Percentiles rank a stretch among this genome's conserved stretches.
Conservation (phyloP, 768 basidiomycete species). For the Rhizopogon rudus region DNA sequence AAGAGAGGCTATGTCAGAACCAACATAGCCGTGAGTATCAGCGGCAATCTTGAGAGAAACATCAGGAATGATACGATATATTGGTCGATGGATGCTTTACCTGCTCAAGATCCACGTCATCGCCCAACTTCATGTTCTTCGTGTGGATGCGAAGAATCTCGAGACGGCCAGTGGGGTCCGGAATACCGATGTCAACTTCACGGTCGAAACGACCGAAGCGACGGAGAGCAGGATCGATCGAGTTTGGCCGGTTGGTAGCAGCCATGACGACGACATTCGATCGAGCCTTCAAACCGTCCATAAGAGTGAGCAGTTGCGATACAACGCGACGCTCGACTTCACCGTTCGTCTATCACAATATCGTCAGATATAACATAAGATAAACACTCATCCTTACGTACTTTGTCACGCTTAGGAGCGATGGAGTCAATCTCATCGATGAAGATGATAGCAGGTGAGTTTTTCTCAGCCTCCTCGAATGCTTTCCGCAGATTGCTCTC, state of each 20-base stretch:
- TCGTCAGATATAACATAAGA: constrained; percentile 6
- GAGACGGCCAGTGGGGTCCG: constrained; percentile 97
- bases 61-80: not conserved
- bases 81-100: constrained; percentile 28
- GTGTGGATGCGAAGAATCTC: constrained; percentile 99
- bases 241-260: constrained; percentile 97
- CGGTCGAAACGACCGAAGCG: constrained; percentile 99
- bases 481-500: constrained; percentile 98
- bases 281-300: constrained; percentile 98
- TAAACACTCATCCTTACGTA: constrained; percentile 21
- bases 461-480: constrained; percentile 99
- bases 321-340: constrained; percentile 99
- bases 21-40: constrained; percentile 99
- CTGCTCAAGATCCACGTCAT: constrained; percentile 97
- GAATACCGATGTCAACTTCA: constrained; percentile 99
- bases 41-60: constrained; percentile 73
- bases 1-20: constrained; percentile 94
- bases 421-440: constrained; percentile 99
- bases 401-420: constrained; percentile 99
- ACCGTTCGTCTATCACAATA: constrained; percentile 76
- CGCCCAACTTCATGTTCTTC: constrained; percentile 98
- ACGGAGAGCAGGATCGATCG: constrained; percentile 96
- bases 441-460: constrained; percentile 99
- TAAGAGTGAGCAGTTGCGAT: constrained; percentile 95
- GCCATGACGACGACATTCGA: constrained; percentile 99